Evolutionary conservation across 352 stramenopile genomes (phyloP).

Genomic region (Phytophthora nicotianae): DNA sequence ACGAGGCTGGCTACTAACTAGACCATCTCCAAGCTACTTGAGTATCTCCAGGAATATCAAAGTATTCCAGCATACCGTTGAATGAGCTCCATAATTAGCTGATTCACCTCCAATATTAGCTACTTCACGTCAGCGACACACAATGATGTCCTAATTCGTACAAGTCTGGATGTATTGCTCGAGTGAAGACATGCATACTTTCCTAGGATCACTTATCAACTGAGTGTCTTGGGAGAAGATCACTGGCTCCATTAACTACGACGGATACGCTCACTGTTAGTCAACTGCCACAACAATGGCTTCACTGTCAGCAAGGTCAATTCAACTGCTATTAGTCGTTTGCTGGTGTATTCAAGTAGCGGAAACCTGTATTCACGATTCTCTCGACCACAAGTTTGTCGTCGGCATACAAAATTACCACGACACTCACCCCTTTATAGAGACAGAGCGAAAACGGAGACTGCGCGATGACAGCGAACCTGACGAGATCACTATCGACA

Average conservation of each 20-base stretch:
- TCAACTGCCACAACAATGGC: not conserved
- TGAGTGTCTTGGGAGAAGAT: not conserved
- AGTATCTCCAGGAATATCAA: not conserved
- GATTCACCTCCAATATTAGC: not conserved
- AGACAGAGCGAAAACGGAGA: constrained; percentile 14
- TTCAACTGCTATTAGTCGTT: constrained; percentile 5
- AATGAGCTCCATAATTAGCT: not conserved
- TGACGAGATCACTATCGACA: not conserved
- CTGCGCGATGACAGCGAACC: not conserved
- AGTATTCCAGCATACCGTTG: not conserved
- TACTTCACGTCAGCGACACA: not conserved
- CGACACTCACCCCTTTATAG: constrained; percentile 28
- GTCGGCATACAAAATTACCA: constrained; percentile 24
- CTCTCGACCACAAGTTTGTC: constrained; percentile 25
- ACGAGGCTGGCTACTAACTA: not conserved
- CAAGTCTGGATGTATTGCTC: not conserved
- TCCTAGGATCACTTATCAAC: not conserved
- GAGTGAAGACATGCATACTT: not conserved
- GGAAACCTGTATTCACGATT: constrained; percentile 39
- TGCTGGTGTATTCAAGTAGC: constrained; percentile 7
- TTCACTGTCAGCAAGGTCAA: not conserved
- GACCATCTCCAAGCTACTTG: too few relatives aligned
- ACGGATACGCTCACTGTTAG: not conserved
- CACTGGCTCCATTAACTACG: not conserved
- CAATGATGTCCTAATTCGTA: not conserved